Conservation (phyloP, 1,139 yeast species). For the Pichia sp. region DNA sequence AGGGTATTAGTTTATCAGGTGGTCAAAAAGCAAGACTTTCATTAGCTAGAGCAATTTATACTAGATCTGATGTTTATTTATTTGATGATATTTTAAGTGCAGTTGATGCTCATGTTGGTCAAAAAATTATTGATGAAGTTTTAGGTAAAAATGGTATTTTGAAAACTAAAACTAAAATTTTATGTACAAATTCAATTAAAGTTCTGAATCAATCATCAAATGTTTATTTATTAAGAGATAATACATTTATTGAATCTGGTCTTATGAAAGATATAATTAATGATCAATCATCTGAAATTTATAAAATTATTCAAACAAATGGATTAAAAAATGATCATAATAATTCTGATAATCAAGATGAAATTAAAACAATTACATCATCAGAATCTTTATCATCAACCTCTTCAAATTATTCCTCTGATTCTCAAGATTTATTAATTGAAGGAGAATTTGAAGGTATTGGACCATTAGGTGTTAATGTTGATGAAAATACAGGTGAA, state of each 20-base stretch:
- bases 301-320: conserved; percentile 51
- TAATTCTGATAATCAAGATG: conserved; percentile 4
- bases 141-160: conserved; percentile 62
- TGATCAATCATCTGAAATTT: conserved; percentile 40
- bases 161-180: conserved; percentile 61
- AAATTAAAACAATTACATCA: background rate
- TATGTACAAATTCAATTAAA: conserved; percentile 76
- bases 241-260: conserved; percentile 57
- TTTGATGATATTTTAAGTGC: conserved; percentile 80
- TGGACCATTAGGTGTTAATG: conserved; percentile 15
- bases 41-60: conserved; percentile 81
- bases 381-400: conserved; percentile 7
- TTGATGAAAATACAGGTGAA: conserved; percentile 19
- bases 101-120: conserved; percentile 81
- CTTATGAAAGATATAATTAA: conserved; percentile 41
- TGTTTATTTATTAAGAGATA: conserved; percentile 54
- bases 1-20: conserved; percentile 83
- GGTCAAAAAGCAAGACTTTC: conserved; percentile 89
- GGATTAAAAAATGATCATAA: conserved; percentile 30
- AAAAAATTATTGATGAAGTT: conserved; percentile 53
- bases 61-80: conserved; percentile 74
- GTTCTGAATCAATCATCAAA: conserved; percentile 64
- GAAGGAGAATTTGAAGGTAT: conserved; percentile 20
- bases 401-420: background rate
- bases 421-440: conserved; percentile 14